Conservation (phyloP, 306 rosid genomes). For the Adenanthera pavonina region DNA sequence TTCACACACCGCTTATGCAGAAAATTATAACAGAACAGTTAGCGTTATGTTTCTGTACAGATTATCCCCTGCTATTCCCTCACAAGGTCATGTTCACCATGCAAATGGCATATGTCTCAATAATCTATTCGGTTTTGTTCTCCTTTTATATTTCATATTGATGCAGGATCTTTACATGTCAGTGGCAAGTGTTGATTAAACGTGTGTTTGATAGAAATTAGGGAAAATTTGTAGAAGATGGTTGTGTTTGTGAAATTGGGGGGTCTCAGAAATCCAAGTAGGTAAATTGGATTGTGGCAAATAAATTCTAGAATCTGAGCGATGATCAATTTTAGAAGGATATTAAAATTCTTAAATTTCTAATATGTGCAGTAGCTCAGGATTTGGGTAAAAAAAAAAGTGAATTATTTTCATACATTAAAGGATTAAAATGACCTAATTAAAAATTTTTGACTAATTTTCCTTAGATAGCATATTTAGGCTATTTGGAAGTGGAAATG, state of each 20-base stretch:
- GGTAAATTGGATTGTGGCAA: background rate
- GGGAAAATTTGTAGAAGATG: background rate
- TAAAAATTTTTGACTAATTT: background rate
- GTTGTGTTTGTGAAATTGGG: background rate
- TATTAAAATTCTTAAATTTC: background rate
- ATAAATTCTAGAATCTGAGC: background rate
- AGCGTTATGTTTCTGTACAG: constrained; percentile 3
- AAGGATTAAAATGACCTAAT: background rate
- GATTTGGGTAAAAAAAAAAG: background rate
- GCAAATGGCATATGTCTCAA: constrained; percentile 20
- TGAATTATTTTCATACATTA: background rate
- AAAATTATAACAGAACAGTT: background rate
- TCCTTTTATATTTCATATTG: constrained; percentile 6
- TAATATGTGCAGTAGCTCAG: background rate
- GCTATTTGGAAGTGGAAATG: background rate
- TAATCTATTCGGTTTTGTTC: background rate
- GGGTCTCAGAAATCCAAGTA: background rate
- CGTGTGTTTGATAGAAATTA: background rate
- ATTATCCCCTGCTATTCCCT: constrained; percentile 20
- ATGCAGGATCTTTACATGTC: background rate
- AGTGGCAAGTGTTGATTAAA: background rate
- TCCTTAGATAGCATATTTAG: background rate
- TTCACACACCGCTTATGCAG: background rate
- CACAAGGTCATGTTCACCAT: constrained; percentile 4
- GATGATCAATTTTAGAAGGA: background rate